phyloP scores from a whole-genome alignment of 768 basidiomycete genomes.

The Collybiopsis confluens region DNA sequence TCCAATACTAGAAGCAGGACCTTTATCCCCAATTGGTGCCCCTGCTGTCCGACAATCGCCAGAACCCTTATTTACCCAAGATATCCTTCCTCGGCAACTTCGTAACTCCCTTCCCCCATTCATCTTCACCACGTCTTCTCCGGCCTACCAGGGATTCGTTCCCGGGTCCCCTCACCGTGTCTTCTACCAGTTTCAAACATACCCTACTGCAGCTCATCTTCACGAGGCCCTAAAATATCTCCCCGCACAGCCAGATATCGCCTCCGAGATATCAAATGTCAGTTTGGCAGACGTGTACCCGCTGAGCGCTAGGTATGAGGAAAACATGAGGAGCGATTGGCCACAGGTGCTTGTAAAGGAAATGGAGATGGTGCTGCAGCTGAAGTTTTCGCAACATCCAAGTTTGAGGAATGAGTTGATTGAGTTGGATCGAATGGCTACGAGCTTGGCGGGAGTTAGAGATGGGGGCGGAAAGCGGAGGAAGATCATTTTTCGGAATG shows the following conservation, averaged over 20 bases:
- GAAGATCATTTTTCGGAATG: too few relatives aligned
- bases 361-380: constrained; percentile 66
- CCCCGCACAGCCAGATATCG: constrained; percentile 39
- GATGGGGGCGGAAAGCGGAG: too few relatives aligned
- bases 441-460: too few relatives aligned
- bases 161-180: constrained; percentile 66
- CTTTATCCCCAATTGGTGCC: too few relatives aligned
- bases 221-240: constrained; percentile 72
- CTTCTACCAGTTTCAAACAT: constrained; percentile 47
- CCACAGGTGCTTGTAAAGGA: constrained; percentile 43
- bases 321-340: constrained; percentile 50
- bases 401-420: constrained; percentile 47
- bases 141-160: constrained; percentile 45
- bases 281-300: constrained; percentile 34
- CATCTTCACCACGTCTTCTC: constrained; percentile 35
- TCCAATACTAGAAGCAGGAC: too few relatives aligned
- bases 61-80: background rate
- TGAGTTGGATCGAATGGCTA: too few relatives aligned
- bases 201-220: constrained; percentile 70
- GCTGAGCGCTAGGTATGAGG: constrained; percentile 24
- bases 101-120: constrained; percentile 22
- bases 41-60: too few relatives aligned
- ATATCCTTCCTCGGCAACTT: background rate
- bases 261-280: constrained; percentile 42
- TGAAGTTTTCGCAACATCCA: constrained; percentile 71